Evolutionary conservation across 2,329 filamentous ascomycete species (phyloP), one percentile per base, ranked within the genome.

Genomic region (Passalora sequoiae): DNA sequence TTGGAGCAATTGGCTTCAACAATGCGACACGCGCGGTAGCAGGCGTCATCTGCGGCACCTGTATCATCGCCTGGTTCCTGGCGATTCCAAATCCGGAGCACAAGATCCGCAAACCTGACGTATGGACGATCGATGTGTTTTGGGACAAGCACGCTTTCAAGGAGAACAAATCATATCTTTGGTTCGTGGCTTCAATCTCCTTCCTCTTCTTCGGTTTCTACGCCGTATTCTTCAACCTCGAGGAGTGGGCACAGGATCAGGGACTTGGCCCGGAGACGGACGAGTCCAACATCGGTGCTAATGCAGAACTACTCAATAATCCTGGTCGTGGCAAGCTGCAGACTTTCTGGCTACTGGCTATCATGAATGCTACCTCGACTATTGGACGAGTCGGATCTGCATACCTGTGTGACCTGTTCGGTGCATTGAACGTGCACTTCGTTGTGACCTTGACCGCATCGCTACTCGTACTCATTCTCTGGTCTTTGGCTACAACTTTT

Each of bases 181-280:
- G 66, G 62, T 69, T 72, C 47, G 66, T 65, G 16, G 67, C 65
- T 2, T 61, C 65, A 4, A 66, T 74, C n/a, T 61, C 65, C 1
- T 69, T 71, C 48, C 60, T 74, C 35, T 75, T 74, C 61, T 65
- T 74, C 37, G 72, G 72, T 16, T 75, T 74, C 55, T 75, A 75
- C 47, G 67, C 70, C 3, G 60, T 75, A 15, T 74, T 74, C 60
- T 75, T 75, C 63, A 74, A 73, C 47, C 65, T 75, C 21, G 71
- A 74, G 55, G 72, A 74, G 60, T 75, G 72, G 72, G 71, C 72
- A 15, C 63, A 69, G 12, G 53, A 61, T 8, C 57, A 56, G 17
- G 69, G 69, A 6, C 65, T 70, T 29, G 70, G 69, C 13, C 41
- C 45, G 12, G 43, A 43, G 8, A 17, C 19, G 20, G 19, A 36